A percentile compares a stretch with the other conserved stretches of the same genome.
phyloP scores from a whole-genome alignment of 192 early-diverging fungal species.

The Entrophospora sp. region DNA sequence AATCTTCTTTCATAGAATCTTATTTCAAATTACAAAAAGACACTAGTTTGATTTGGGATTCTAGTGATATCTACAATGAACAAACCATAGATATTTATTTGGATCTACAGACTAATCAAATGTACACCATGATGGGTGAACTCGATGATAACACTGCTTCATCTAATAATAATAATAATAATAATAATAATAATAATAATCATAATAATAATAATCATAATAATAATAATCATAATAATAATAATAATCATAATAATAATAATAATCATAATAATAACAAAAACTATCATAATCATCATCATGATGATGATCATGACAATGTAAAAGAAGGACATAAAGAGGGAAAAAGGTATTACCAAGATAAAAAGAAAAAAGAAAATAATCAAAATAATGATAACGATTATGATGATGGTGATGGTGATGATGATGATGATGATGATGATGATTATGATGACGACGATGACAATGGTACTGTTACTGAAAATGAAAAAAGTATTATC shows the following conservation, averaged over 20 bases:
- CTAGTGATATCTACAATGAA: conserved; percentile 13
- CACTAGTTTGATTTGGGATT: conserved; percentile 12
- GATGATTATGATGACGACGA: background rate
- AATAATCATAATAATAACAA: background rate
- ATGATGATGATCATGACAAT: background rate
- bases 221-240: background rate
- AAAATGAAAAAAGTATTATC: background rate
- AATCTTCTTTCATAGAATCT: conserved; percentile 11
- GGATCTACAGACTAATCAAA: conserved; percentile 21
- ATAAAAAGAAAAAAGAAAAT: background rate
- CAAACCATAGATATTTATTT: conserved; percentile 20
- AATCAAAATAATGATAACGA: background rate
- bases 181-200: background rate
- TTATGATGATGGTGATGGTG: background rate
- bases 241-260: background rate
- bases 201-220: background rate
- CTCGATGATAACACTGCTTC: conserved; percentile 10
- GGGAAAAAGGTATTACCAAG: background rate
- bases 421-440: background rate
- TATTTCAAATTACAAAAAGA: conserved; percentile 19
- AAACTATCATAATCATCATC: background rate
- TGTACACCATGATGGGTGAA: conserved; percentile 21
- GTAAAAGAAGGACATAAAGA: background rate
- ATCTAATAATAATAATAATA: background rate
- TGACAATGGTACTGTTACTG: background rate